Evolutionary conservation across 768 basidiomycete genomes (phyloP).

Genomic region (Lyophyllum atratum): DNA sequence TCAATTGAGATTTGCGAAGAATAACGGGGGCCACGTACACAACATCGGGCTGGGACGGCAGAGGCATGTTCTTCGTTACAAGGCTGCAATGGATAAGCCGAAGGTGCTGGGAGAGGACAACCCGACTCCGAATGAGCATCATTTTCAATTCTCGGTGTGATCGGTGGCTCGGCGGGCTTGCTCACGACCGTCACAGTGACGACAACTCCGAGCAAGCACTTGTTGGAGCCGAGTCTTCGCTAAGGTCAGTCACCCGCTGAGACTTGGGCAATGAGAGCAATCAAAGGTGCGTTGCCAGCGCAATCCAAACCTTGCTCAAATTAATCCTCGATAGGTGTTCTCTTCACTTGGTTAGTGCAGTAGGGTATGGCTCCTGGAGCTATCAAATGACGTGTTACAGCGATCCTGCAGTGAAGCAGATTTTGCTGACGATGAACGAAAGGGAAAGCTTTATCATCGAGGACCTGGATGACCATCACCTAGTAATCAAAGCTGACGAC

Average conservation of each 20-base stretch:
- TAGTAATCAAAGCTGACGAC: slow-evolving; percentile 82
- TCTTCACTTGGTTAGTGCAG: slow-evolving; percentile 62
- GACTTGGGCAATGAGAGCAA: slow-evolving; percentile 53
- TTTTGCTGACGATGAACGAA: slow-evolving; percentile 81
- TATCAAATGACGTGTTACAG: slow-evolving; percentile 35
- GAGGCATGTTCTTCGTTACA: slow-evolving; percentile 15
- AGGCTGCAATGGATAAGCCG: background rate
- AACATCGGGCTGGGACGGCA: slow-evolving; percentile 28
- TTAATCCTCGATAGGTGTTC: slow-evolving; percentile 46
- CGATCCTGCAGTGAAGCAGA: slow-evolving; percentile 89
- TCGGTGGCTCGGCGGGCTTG: too few species aligned
- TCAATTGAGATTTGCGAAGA: background rate
- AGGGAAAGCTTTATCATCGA: slow-evolving; percentile 81
- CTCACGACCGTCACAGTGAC: background rate
- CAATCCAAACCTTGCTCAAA: background rate
- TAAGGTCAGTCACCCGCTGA: background rate
- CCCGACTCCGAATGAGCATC: slow-evolving; percentile 1
- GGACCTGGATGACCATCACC: slow-evolving; percentile 81
- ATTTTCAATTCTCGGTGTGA: background rate
- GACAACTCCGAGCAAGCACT: background rate
- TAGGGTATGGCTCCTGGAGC: background rate
- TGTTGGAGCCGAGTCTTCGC: background rate
- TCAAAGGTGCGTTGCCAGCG: slow-evolving; percentile 44
- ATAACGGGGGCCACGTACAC: slow-evolving; percentile 18
- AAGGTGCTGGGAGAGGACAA: background rate